Evolutionary conservation across 2,329 filamentous ascomycete genomes (phyloP).

Genomic region (Nakataea oryzae): DNA sequence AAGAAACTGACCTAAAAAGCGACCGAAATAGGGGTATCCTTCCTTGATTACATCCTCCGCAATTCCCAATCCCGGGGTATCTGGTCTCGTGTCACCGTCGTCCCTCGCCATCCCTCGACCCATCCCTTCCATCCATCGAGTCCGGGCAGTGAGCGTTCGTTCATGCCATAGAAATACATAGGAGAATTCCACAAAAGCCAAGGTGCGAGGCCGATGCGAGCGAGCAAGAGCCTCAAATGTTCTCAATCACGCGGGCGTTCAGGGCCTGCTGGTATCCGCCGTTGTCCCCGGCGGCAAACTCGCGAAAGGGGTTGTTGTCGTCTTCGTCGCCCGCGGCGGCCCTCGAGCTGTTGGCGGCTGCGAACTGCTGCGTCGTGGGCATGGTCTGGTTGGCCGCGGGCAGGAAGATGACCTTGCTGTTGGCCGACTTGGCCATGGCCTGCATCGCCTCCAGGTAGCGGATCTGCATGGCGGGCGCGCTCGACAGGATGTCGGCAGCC

Average conservation of each 20-base stretch:
- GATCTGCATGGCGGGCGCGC: slow-evolving; percentile 95
- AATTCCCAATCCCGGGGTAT: background rate
- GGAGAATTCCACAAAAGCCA: background rate
- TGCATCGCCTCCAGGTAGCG: slow-evolving; percentile 98
- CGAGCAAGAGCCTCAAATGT: slow-evolving; percentile 51
- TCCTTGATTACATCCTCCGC: background rate
- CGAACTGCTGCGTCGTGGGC: slow-evolving; percentile 26
- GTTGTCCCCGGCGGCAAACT: slow-evolving; percentile 40
- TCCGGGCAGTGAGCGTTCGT: no score
- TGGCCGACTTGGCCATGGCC: slow-evolving; percentile 90
- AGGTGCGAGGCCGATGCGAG: background rate
- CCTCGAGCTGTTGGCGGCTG: slow-evolving; percentile 26
- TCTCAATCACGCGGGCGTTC: slow-evolving; percentile 73
- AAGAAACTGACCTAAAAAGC: background rate
- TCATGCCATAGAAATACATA: background rate
- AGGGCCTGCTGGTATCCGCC: slow-evolving; percentile 67
- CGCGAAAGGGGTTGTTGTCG: slow-evolving; percentile 25
- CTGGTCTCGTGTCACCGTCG: background rate
- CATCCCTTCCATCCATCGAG: background rate
- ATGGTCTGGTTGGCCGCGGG: slow-evolving; percentile 56
- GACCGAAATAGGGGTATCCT: background rate
- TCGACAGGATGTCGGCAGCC: slow-evolving; percentile 86
- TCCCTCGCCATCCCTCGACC: no score
- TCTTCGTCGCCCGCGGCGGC: slow-evolving; percentile 13
- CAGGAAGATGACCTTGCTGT: slow-evolving; percentile 79